These are phyloP conservation scores for Lepidium didymum DNA, from an alignment of 345 rosid genomes.

Conservation along the genomic window DNA sequence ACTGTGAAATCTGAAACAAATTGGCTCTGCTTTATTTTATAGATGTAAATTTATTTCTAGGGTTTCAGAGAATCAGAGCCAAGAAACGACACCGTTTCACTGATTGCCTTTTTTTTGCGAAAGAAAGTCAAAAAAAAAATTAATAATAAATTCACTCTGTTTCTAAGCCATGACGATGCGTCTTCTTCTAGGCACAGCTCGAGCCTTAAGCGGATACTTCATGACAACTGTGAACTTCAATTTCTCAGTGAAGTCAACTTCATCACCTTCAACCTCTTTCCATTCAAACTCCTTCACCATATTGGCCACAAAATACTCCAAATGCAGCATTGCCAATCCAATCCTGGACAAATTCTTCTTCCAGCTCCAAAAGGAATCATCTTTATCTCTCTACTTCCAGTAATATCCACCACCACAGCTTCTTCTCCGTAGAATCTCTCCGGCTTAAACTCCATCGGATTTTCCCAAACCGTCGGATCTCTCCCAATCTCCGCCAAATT, in stretches of 20 bases:
- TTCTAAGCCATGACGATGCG: not conserved
- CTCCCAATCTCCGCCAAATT: conserved; percentile 9
- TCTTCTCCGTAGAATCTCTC: not conserved
- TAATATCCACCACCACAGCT: not conserved
- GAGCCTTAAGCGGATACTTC: conserved; percentile 3
- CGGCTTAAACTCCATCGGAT: conserved; percentile 21
- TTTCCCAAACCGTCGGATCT: conserved; percentile 23
- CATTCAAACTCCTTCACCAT: conserved; percentile 16
- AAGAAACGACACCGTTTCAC: not conserved
- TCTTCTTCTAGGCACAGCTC: not conserved
- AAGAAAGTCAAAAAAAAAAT: no score
- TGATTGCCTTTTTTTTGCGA: not conserved
- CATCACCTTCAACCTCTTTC: not conserved
- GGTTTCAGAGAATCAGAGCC: not conserved
- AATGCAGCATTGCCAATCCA: conserved; percentile 6
- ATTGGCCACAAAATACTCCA: conserved; percentile 26
- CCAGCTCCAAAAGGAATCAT: conserved; percentile 29
- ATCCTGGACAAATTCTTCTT: conserved; percentile 22
- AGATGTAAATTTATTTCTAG: not conserved
- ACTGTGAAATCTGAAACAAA: not conserved
- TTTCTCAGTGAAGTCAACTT: conserved; percentile 19
- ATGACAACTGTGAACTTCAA: not conserved
- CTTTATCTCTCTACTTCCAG: conserved; percentile 14
- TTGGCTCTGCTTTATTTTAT: not conserved
- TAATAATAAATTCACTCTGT: not conserved